Base-by-base conservation (phyloP, 176 grass and related monocot genomes). In the Cenchrus americanus region DNA sequence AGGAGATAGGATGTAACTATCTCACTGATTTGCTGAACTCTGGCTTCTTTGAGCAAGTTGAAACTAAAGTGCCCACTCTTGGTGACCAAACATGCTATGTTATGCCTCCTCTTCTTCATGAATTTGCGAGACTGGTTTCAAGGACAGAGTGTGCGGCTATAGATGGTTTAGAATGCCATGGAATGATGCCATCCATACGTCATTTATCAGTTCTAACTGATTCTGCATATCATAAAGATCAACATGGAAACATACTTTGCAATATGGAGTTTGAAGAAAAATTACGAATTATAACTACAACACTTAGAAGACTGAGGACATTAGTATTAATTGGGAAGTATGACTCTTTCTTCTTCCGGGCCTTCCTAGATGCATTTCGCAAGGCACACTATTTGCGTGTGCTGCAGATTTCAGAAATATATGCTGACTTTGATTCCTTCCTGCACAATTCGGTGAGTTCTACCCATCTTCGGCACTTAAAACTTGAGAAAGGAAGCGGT, bases 71-170 rank as follows among this genome's bases (percentile, higher is more conserved):
- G 0, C 0, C 5, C 3, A 40, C 26, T 30, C 3, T 2, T 2
- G 41, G 19, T 12, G 2, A 71, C 26, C 69, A 71, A 54, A 7
- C 79, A 70, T 0, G 8, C 13, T 86, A 66, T 65, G 12, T 51
- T 2, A 75, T 89, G 22, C 69, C 82, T 80, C 86, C 66, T 12
- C 26, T 92, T 48, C 69, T 89, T 48, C 64, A 83, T 76, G 90
- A 71, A 5, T 85, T 86, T 5, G 83, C 43, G 6, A 4, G 41
- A 21, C 34, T 11, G 17, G 66, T 92, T 69, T 72, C 83, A 50
- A 24, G 23, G 78, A n/a, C 49, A 4, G 59, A 71, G 1, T 83
- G 27, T 79, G 47, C 47, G 2, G 23, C 40, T 13, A 72, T 85
- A 59, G 4, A 84, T 70, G 65, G 59, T 72, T 10, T 24, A 0